A percentile compares a stretch with the other conserved stretches of the same genome.
phyloP scores from a whole-genome alignment of 2,329 filamentous ascomycete species.

The Apiospora pterosperma region DNA sequence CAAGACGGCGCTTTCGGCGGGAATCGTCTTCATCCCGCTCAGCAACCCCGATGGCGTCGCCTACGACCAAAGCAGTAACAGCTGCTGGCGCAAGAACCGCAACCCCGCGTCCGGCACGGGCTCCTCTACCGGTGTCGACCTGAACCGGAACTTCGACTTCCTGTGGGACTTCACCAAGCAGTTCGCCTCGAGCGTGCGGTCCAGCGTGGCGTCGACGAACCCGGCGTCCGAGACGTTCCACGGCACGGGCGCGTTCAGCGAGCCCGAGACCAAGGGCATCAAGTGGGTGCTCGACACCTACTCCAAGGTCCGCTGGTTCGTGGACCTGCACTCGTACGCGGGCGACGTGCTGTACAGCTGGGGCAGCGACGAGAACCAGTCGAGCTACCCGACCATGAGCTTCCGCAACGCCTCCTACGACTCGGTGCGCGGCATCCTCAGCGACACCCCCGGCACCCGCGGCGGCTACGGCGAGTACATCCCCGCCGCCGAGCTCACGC shows the following conservation, averaged over 20 bases:
- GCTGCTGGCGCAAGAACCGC: constrained; percentile 56
- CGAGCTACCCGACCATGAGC: constrained; percentile 41
- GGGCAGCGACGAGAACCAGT: constrained; percentile 54
- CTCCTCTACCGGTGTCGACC: constrained; percentile 42
- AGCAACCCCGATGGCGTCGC: constrained; percentile 52
- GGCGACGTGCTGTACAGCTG: constrained; percentile 53
- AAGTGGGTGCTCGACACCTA: constrained; percentile 49
- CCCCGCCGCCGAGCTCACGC: constrained; percentile 30
- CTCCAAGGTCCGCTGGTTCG: constrained; percentile 50
- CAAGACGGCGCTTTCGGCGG: constrained; percentile 44
- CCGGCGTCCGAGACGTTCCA: constrained; percentile 47
- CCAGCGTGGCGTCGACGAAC: constrained; percentile 35
- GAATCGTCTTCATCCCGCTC: constrained; percentile 51
- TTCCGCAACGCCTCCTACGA: constrained; percentile 52
- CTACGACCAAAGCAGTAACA: constrained; percentile 45
- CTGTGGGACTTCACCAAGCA: constrained; percentile 49
- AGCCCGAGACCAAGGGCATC: constrained; percentile 54
- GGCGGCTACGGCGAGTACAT: constrained; percentile 44
- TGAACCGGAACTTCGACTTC: constrained; percentile 58
- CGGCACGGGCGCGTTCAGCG: constrained; percentile 48
- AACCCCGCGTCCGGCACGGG: constrained; percentile 36
- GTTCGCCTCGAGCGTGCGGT: constrained; percentile 37
- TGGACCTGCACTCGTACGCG: constrained; percentile 55
- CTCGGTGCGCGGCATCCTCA: constrained; percentile 44
- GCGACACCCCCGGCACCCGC: constrained; percentile 29